phyloP scores from a whole-genome alignment of 208 protist genomes.

The Wallacemonas sp. region DNA sequence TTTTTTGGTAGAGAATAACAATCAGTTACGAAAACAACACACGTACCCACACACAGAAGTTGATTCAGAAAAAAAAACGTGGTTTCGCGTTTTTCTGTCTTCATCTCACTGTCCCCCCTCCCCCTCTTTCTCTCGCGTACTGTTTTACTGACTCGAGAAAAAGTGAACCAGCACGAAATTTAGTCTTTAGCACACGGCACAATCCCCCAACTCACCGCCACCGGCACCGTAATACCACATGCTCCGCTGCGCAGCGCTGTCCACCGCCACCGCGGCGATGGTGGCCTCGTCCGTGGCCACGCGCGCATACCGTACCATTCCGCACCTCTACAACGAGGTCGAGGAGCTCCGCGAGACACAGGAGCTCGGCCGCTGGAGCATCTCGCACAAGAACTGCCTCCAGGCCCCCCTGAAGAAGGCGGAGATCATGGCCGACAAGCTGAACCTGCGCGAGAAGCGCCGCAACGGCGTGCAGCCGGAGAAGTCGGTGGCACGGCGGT shows the following conservation, averaged over 20 bases:
- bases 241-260: conserved; percentile 23
- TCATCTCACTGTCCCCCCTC: too few relatives aligned
- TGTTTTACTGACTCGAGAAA: too few relatives aligned
- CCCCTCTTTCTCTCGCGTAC: too few relatives aligned
- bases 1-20: not conserved
- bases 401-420: conserved; percentile 86
- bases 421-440: conserved; percentile 88
- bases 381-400: conserved; percentile 82
- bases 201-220: too few relatives aligned
- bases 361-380: conserved; percentile 72
- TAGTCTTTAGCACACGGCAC: not conserved
- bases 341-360: conserved; percentile 89
- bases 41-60: conserved; percentile 18
- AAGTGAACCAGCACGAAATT: too few relatives aligned
- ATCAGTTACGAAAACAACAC: not conserved
- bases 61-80: too few relatives aligned
- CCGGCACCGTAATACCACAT: too few relatives aligned
- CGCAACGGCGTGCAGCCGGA: conserved; percentile 78
- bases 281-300: conserved; percentile 2
- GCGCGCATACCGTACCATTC: conserved; percentile 80
- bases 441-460: conserved; percentile 85
- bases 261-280: not conserved
- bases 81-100: too few relatives aligned
- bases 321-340: conserved; percentile 85
- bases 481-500: conserved; percentile 79